A percentile compares a stretch with the other conserved stretches of the same genome.
These are phyloP conservation scores for Bidens hawaiensis DNA, from an alignment of 140 eudicot species.

Conservation along the genomic window DNA sequence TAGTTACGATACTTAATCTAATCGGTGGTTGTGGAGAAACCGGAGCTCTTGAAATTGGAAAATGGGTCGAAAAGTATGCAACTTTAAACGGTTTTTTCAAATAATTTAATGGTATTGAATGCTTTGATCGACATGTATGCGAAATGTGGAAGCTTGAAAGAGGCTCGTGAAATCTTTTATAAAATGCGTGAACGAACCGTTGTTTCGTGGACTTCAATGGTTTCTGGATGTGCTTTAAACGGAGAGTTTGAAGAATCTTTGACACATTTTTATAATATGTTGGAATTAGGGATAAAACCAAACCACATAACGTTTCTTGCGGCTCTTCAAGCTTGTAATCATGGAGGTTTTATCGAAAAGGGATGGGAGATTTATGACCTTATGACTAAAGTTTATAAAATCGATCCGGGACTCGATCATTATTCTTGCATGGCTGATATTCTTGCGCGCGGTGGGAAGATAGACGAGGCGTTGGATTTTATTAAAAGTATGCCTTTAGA, in stretches of 20 bases:
- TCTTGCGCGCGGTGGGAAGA: slow-evolving; percentile 78
- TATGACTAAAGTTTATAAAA: slow-evolving; percentile 41
- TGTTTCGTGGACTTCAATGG: slow-evolving; percentile 73
- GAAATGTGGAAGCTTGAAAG: slow-evolving; percentile 65
- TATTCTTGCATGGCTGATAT: slow-evolving; percentile 78
- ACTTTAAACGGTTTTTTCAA: slow-evolving; percentile 33
- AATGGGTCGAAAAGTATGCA: slow-evolving; percentile 52
- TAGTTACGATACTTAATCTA: slow-evolving; percentile 60
- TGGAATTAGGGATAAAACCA: slow-evolving; percentile 56
- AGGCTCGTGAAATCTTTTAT: slow-evolving; percentile 53
- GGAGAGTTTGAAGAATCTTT: slow-evolving; percentile 58
- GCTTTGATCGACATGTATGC: slow-evolving; percentile 84
- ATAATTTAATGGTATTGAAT: slow-evolving; percentile 49
- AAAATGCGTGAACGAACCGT: slow-evolving; percentile 47
- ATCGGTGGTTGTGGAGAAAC: slow-evolving; percentile 63
- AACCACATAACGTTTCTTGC: slow-evolving; percentile 70
- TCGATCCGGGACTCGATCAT: slow-evolving; percentile 57
- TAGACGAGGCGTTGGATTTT: slow-evolving; percentile 60
- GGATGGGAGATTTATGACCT: slow-evolving; percentile 52
- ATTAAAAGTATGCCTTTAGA: slow-evolving; percentile 52
- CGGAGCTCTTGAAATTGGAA: slow-evolving; percentile 76
- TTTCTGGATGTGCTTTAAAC: slow-evolving; percentile 59
- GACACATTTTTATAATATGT: slow-evolving; percentile 39
- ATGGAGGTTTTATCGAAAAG: slow-evolving; percentile 58
- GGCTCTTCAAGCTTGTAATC: slow-evolving; percentile 84